Conservation (phyloP, 1,284 basidiomycete species). For the Cryptococcus maquisensis region DNA sequence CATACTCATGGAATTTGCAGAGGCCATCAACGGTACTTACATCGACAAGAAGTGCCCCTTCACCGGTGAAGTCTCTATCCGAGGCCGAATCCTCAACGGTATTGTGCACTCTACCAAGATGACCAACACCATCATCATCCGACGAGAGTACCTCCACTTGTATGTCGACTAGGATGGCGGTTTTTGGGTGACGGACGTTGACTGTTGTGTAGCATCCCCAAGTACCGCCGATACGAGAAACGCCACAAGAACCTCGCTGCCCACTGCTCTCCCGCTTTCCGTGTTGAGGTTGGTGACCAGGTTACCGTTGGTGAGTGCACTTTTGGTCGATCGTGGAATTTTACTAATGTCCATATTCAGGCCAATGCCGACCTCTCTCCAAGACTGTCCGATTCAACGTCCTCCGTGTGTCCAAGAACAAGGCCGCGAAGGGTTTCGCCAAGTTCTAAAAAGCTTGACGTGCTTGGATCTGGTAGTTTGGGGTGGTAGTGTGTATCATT, state of each 20-base stretch:
- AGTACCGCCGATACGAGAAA: slow-evolving; percentile 98
- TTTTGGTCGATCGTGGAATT: not conserved
- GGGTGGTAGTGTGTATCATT: slow-evolving; percentile 10
- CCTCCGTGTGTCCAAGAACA: slow-evolving; percentile 80
- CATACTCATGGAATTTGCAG: slow-evolving; percentile 49
- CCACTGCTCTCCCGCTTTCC: slow-evolving; percentile 98
- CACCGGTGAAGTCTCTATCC: slow-evolving; percentile 93
- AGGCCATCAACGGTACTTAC: slow-evolving; percentile 95
- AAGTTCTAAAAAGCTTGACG: slow-evolving; percentile 68
- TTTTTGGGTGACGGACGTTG: not conserved
- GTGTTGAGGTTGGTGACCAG: slow-evolving; percentile 83
- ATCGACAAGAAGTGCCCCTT: slow-evolving; percentile 99
- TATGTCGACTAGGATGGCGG: slow-evolving; percentile 16
- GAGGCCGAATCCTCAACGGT: slow-evolving; percentile 97
- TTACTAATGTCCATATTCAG: slow-evolving; percentile 7
- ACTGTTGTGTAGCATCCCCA: slow-evolving; percentile 61
- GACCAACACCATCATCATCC: slow-evolving; percentile 98
- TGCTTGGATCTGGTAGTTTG: not conserved
- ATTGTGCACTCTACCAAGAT: slow-evolving; percentile 96
- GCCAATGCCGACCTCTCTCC: slow-evolving; percentile 98
- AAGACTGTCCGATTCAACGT: slow-evolving; percentile 99
- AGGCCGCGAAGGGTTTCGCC: slow-evolving; percentile 84
- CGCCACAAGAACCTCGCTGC: slow-evolving; percentile 98
- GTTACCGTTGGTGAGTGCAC: slow-evolving; percentile 72
- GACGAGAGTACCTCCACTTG: slow-evolving; percentile 95